phyloP scores from a whole-genome alignment of 257 asterid species.

The Solanum clarkiae region DNA sequence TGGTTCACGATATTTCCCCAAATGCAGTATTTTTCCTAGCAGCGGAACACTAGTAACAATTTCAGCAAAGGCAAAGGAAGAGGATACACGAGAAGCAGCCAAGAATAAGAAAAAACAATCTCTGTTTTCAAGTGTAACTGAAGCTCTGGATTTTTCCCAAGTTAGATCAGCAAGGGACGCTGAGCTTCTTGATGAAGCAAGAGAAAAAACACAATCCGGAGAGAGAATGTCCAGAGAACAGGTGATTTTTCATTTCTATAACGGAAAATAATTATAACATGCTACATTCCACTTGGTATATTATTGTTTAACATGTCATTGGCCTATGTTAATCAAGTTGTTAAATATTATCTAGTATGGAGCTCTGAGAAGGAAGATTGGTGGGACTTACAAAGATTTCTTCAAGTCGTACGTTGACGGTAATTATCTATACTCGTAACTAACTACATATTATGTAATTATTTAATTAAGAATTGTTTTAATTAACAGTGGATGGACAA shows the following conservation, averaged over 20 bases:
- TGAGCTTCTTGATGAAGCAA: conserved; percentile 63
- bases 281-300: no score
- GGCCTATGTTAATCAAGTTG: neutral
- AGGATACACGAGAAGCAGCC: conserved; percentile 10
- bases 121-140: conserved; percentile 53
- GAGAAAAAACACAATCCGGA: conserved; percentile 56
- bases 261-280: neutral
- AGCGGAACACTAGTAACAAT: conserved; percentile 9
- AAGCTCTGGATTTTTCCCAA: conserved; percentile 81
- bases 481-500: conserved; percentile 59
- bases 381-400: conserved; percentile 96
- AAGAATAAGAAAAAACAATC: conserved; percentile 33
- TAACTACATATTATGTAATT: neutral
- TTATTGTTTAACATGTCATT: neutral
- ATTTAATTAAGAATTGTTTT: neutral
- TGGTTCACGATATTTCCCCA: conserved; percentile 1
- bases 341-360: conserved; percentile 39
- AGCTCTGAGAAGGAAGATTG: conserved; percentile 96
- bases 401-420: conserved; percentile 95
- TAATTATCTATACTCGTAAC: neutral
- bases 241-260: conserved; percentile 14
- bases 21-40: neutral
- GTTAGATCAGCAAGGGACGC: conserved; percentile 75
- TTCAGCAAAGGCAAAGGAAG: conserved; percentile 35
- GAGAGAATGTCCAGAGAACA: conserved; percentile 69